A percentile compares a stretch with the other conserved stretches of the same genome.
These are phyloP conservation scores for Vachellia collinsii DNA, from an alignment of 306 rosid genomes.

Conservation along the genomic window DNA sequence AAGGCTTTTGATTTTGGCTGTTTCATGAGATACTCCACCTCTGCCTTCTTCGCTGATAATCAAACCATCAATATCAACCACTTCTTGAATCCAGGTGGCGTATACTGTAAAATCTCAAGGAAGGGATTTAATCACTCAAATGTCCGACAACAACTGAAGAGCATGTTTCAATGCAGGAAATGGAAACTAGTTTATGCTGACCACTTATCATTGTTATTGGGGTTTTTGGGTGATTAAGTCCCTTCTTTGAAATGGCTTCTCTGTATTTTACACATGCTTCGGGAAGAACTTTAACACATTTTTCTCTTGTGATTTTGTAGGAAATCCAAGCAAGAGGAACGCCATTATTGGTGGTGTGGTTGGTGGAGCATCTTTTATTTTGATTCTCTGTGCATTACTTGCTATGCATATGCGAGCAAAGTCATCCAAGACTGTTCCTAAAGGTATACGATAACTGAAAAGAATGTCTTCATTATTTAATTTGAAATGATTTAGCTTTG, in stretches of 20 bases:
- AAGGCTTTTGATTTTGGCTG: slow-evolving; percentile 68
- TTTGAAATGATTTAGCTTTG: background rate
- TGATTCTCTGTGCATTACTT: background rate
- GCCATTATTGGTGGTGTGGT: background rate
- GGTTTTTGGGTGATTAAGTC: too few species aligned
- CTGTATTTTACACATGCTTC: background rate
- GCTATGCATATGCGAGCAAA: background rate
- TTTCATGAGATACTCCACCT: slow-evolving; percentile 59
- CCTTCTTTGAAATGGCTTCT: background rate
- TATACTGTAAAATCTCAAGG: too few species aligned
- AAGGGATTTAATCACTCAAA: too few species aligned
- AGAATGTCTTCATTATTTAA: background rate
- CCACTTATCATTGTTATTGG: too few species aligned
- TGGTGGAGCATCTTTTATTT: background rate
- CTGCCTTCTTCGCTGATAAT: slow-evolving; percentile 57
- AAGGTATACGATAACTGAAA: background rate
- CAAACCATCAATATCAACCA: slow-evolving; percentile 48
- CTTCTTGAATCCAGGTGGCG: slow-evolving; percentile 40
- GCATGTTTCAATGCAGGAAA: too few species aligned
- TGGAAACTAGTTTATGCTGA: too few species aligned
- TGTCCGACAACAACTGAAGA: too few species aligned
- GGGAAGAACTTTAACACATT: background rate
- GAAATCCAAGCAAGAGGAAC: background rate
- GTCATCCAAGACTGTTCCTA: background rate
- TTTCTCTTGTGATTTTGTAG: background rate